Evolutionary conservation across 352 stramenopile genomes (phyloP).

Genomic region (Peronospora belbahrii): DNA sequence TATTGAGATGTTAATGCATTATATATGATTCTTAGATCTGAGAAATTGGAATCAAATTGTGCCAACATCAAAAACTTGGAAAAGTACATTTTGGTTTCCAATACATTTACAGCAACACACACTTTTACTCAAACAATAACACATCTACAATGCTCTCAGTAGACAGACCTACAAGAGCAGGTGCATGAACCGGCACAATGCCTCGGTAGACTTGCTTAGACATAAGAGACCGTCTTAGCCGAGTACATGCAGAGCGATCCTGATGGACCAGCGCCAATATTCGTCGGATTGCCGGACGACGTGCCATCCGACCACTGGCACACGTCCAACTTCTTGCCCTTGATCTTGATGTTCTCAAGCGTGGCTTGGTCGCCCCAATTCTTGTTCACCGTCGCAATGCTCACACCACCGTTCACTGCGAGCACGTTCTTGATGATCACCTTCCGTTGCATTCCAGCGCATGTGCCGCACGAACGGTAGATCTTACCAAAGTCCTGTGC

Average conservation of each 20-base stretch:
- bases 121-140: too few species aligned
- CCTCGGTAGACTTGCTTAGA: too few species aligned
- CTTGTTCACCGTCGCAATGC: constrained; percentile 13
- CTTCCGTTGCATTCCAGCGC: constrained; percentile 8
- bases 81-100: too few species aligned
- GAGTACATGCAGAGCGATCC: constrained; percentile 25
- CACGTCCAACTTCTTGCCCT: constrained; percentile 16
- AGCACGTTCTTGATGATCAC: constrained; percentile 14
- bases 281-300: constrained; percentile 8
- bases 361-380: constrained; percentile 13
- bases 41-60: too few species aligned
- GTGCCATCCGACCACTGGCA: neutral
- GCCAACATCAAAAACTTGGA: too few species aligned
- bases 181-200: too few species aligned
- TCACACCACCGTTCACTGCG: constrained; percentile 13
- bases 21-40: too few species aligned
- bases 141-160: too few species aligned
- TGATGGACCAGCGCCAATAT: constrained; percentile 13
- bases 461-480: too few species aligned
- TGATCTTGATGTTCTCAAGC: constrained; percentile 18
- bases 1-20: too few species aligned
- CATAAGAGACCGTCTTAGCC: constrained; percentile 16
- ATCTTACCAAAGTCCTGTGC: constrained; percentile 11
- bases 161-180: too few species aligned
- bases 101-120: too few species aligned